These are phyloP conservation scores for Gaertneriomyces semiglobifer DNA, from an alignment of 192 early-diverging fungal genomes.

Conservation along the genomic window DNA sequence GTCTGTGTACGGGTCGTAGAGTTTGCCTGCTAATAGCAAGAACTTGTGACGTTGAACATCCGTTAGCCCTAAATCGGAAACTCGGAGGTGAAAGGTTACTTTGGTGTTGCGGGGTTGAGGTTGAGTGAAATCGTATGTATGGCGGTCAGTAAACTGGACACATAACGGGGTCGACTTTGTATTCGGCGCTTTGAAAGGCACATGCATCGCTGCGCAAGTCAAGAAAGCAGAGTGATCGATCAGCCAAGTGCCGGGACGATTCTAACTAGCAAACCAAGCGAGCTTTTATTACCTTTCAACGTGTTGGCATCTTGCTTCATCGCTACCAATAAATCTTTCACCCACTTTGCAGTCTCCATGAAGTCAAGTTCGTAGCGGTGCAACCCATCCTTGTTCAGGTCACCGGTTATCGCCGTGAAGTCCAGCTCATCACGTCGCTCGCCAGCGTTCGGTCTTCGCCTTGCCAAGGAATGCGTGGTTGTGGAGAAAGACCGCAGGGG, in stretches of 20 bases:
- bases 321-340: constrained; percentile 34
- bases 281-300: constrained; percentile 6
- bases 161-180: too few relatives aligned
- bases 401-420: constrained; percentile 10
- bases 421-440: constrained; percentile 15
- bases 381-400: constrained; percentile 29
- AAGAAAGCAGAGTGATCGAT: not conserved
- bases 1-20: constrained; percentile 57
- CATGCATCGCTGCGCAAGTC: not conserved
- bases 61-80: constrained; percentile 43
- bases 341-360: constrained; percentile 42
- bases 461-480: constrained; percentile 1
- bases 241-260: not conserved
- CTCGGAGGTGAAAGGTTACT: constrained; percentile 51
- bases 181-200: not conserved
- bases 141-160: constrained; percentile 1
- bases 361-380: constrained; percentile 44
- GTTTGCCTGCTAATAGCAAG: constrained; percentile 55
- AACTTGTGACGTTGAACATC: constrained; percentile 56
- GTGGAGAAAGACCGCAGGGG: constrained; percentile 5
- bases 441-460: not conserved
- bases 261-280: not conserved
- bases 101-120: constrained; percentile 47
- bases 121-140: constrained; percentile 32
- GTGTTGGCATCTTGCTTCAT: constrained; percentile 30